Conservation (phyloP, 2,329 filamentous ascomycete genomes). For the Talaromyces sp. region DNA sequence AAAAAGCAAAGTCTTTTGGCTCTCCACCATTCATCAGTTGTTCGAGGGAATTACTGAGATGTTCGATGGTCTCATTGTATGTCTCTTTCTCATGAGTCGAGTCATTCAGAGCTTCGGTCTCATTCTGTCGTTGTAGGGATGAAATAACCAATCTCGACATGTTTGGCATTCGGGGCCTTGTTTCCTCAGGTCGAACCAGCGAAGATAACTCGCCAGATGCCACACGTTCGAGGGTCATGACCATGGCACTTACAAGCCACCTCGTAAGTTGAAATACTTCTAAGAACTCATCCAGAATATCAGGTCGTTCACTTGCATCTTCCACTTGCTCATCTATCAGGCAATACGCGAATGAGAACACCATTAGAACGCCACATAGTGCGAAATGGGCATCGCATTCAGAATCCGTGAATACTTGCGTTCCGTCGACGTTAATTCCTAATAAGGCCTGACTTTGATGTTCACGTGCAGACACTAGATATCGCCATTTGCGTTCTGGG, state of each 20-base stretch:
- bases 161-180: conserved; percentile 37
- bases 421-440: conserved; percentile 24
- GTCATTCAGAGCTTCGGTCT: conserved; percentile 21
- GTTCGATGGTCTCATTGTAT: conserved; percentile 31
- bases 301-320: conserved; percentile 8
- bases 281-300: conserved; percentile 34
- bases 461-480: conserved; percentile 32
- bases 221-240: conserved; percentile 27
- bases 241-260: conserved; percentile 32
- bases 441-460: conserved; percentile 31
- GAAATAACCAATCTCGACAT: conserved; percentile 35
- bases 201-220: conserved; percentile 28
- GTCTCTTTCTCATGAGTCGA: conserved; percentile 29
- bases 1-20: conserved; percentile 50
- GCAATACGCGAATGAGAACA: conserved; percentile 39
- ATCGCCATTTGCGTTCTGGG: conserved; percentile 20
- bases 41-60: conserved; percentile 31
- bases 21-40: conserved; percentile 35
- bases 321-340: conserved; percentile 18
- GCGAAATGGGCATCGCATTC: conserved; percentile 43
- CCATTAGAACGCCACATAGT: conserved; percentile 35
- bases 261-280: conserved; percentile 34
- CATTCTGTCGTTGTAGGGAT: conserved; percentile 30
- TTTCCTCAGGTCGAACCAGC: conserved; percentile 28
- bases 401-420: conserved; percentile 24